Base-by-base conservation (phyloP, 2,329 filamentous ascomycete genomes). In the Drechslerella coelobrocha region DNA sequence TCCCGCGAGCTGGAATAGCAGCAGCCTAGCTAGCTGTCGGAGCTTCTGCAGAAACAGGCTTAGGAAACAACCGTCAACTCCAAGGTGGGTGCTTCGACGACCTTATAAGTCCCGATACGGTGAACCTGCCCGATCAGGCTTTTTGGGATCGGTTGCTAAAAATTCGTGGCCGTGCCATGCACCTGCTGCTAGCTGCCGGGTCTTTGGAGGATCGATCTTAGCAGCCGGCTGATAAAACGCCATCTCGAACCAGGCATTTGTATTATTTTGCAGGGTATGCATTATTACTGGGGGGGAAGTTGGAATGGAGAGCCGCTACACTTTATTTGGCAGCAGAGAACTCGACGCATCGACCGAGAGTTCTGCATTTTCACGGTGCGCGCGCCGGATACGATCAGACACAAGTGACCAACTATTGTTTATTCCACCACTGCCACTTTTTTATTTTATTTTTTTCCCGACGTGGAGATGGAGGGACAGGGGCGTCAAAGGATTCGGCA, bases 241-340 rank as follows among this genome's bases (percentile, higher is more conserved):
- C 21, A 23, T 39, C 34, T 45, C 41, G 19, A 17, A 45, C 17
- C 41, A 21, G 19, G 14, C 9, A 21, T 14, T 45, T 45, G 17
- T 21, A 2, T 45, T 21, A n/a, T 19, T 45, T 45, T 19, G 41
- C 41, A 21, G 17, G 41, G 41, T 23, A 19, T 17, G 41, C 5
- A 2, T 45, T 4, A 45, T 45, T 19, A 19, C 21, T 7, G 41
- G 14, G 14, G 19, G 41, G 8, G 41, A 29, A 59, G 37, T 54
- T 51, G 59, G 48, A 54, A 59, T 31, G 34, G 66, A 47, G 55
- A 34, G 14, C 23, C 27, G 23, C 37, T 41, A 50, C 45, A 52
- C 52, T 71, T 71, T 63, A 71, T 63, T 63, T 63, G 59, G 52
- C 48, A 62, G 43, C 53, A 57, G 26, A 23, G 10, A 29, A 27